Base-by-base conservation (phyloP, 805 yeast species). In the Nakazawaea anatomiae region DNA sequence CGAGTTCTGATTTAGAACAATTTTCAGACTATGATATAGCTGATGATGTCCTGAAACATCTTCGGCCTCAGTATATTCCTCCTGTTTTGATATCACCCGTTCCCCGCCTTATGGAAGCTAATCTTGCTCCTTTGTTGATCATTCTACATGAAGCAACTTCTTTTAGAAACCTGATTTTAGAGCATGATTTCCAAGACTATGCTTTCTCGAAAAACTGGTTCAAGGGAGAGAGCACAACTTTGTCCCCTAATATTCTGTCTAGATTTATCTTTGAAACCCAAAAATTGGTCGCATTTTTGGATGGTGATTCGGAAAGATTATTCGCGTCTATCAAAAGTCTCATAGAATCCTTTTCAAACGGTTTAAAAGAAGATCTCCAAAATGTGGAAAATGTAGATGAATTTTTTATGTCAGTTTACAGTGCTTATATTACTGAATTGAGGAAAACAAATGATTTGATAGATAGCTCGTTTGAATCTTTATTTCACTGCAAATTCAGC, bases 121-220 rank as follows among this genome's bases (percentile, higher is more conserved):
- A 71, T 53, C 60, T 74, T 56, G 72, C 73, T 4, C 73, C 80
- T 1, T 41, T 76, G 14, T 52, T 76, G 31, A 66, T 65, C 58
- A 63, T 73, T 5, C 55, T 76, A 6, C 66, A 70, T n/a, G 65
- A 69, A 44, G 60, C 72, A 7, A 66, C 73, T 1, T 50, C 51
- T 5, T 66, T 76, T 35, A 62, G 67, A 12, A 62, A 63, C 39
- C 49, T 59, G 0, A 53, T 75, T 1, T 58, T 69, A 46, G 54
- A 57, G 1, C 67, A 63, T 38, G 58, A 62, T n/a, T 69, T 65
- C 51, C 54, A 57, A 2, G 61, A 63, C 4, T 63, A 72, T 48
- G 73, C 74, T 0, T 73, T 58, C 52, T 57, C 66, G 12, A 65
- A 68, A 4, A 58, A 60, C 43, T 74, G 79, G 79, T 74, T 71